These are phyloP conservation scores for Colletotrichum incanum DNA, from an alignment of 2,329 filamentous ascomycete genomes.

Conservation along the genomic window DNA sequence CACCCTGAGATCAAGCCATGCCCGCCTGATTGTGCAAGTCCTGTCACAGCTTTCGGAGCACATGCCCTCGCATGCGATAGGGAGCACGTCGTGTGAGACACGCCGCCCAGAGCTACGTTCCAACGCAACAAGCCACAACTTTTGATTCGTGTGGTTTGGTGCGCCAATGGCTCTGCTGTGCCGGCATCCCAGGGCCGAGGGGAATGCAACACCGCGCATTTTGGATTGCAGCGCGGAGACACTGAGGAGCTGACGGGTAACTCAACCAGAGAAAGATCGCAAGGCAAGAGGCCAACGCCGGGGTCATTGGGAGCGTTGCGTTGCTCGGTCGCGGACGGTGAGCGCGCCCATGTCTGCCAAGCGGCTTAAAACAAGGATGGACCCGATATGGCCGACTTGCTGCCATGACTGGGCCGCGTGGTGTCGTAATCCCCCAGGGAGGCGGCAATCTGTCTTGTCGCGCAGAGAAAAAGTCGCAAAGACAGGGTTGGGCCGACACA, in stretches of 20 bases:
- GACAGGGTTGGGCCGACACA: slow-evolving; percentile 12
- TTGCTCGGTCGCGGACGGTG: slow-evolving; percentile 33
- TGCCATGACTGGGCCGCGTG: slow-evolving; percentile 29
- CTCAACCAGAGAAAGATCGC: neutral
- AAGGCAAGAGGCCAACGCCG: slow-evolving; percentile 1
- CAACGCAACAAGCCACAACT: slow-evolving; percentile 16
- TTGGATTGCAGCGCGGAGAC: neutral
- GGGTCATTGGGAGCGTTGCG: neutral
- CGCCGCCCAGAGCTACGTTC: slow-evolving; percentile 24
- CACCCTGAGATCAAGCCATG: slow-evolving; percentile 18
- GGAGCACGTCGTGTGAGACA: slow-evolving; percentile 30
- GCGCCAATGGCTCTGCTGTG: neutral
- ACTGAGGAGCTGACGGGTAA: neutral
- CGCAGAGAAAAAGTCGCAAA: slow-evolving; percentile 27
- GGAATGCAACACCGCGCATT: slow-evolving; percentile 9
- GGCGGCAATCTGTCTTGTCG: slow-evolving; percentile 27
- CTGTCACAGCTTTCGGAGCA: slow-evolving; percentile 18
- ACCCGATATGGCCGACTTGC: slow-evolving; percentile 29
- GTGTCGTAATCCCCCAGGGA: slow-evolving; percentile 38
- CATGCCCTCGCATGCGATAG: slow-evolving; percentile 7
- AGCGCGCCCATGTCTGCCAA: slow-evolving; percentile 39
- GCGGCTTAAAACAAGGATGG: slow-evolving; percentile 41
- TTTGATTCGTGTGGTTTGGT: neutral
- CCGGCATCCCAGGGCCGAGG: neutral
- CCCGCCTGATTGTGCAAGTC: slow-evolving; percentile 15